Evolutionary conservation across 2,329 filamentous ascomycete species (phyloP).

Genomic region (Pyrenochaeta sp.): DNA sequence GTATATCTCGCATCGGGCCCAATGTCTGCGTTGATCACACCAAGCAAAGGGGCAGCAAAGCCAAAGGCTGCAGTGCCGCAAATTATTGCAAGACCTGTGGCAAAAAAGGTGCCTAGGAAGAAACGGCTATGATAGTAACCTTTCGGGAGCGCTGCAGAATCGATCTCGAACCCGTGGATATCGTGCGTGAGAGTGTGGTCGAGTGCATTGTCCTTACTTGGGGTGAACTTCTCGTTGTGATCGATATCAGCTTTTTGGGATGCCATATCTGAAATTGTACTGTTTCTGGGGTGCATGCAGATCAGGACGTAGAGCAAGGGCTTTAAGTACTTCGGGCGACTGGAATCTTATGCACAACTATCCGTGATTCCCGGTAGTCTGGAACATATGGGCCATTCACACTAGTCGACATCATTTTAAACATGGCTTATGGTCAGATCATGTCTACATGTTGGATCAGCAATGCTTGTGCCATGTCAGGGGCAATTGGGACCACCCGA

Average conservation of each 20-base stretch:
- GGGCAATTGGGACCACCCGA: background rate
- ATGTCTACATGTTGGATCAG: no score
- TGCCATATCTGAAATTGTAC: background rate
- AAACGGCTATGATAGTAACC: slow-evolving; percentile 19
- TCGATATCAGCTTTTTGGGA: background rate
- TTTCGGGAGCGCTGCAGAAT: slow-evolving; percentile 13
- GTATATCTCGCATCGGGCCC: slow-evolving; percentile 11
- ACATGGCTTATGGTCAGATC: no score
- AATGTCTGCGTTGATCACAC: slow-evolving; percentile 21
- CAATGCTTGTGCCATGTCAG: background rate
- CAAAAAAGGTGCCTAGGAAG: slow-evolving; percentile 17
- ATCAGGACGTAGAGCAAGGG: no score
- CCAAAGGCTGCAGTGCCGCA: slow-evolving; percentile 17
- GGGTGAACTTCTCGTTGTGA: background rate
- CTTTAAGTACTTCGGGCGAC: background rate
- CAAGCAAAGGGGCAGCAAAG: slow-evolving; percentile 20
- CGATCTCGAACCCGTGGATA: slow-evolving; percentile 16
- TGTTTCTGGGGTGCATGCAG: background rate
- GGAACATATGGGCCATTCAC: no score
- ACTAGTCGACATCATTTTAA: no score
- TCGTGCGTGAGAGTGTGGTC: slow-evolving; percentile 13
- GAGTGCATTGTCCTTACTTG: background rate
- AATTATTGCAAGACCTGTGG: slow-evolving; percentile 14
- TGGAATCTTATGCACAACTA: background rate
- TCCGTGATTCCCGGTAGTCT: no score